These are phyloP conservation scores for Pisolithus thermaeus DNA, from an alignment of 1,284 basidiomycete genomes.

Conservation along the genomic window DNA sequence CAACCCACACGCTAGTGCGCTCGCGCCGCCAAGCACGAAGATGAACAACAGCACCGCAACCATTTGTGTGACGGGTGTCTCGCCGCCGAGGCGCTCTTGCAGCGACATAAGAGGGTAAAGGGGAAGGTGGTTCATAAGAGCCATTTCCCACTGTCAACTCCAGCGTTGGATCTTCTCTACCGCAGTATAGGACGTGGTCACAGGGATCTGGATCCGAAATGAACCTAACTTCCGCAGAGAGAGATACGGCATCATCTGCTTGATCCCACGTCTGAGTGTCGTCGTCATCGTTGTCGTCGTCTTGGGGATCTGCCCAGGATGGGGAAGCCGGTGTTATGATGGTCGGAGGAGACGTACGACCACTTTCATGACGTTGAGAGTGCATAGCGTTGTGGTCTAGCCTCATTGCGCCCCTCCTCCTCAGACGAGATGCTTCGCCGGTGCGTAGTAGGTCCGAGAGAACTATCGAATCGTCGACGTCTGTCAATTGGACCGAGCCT, in stretches of 20 bases:
- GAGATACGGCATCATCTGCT: constrained; percentile 23
- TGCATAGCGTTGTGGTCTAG: constrained; percentile 41
- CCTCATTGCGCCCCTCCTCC: constrained; percentile 65
- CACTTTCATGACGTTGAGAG: constrained; percentile 23
- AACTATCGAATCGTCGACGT: constrained; percentile 61
- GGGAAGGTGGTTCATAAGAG: constrained; percentile 33
- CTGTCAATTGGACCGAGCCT: constrained; percentile 27
- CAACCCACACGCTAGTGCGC: constrained; percentile 50
- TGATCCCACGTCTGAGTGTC: constrained; percentile 30
- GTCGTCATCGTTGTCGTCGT: constrained; percentile 22
- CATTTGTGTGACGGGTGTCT: constrained; percentile 34
- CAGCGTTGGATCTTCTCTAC: constrained; percentile 27
- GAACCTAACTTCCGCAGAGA: not conserved
- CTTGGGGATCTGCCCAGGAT: constrained; percentile 31
- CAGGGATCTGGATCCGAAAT: constrained; percentile 19
- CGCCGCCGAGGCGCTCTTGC: constrained; percentile 7
- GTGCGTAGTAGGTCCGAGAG: constrained; percentile 64
- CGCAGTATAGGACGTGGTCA: constrained; percentile 47
- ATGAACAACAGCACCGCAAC: constrained; percentile 58
- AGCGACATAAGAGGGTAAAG: constrained; percentile 35
- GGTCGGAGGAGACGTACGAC: constrained; percentile 21
- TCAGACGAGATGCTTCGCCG: constrained; percentile 63
- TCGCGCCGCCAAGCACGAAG: constrained; percentile 45
- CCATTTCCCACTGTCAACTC: constrained; percentile 3
- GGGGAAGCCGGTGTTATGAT: constrained; percentile 27